phyloP scores from a whole-genome alignment of 768 basidiomycete genomes.

The Boletus coccyginus region DNA sequence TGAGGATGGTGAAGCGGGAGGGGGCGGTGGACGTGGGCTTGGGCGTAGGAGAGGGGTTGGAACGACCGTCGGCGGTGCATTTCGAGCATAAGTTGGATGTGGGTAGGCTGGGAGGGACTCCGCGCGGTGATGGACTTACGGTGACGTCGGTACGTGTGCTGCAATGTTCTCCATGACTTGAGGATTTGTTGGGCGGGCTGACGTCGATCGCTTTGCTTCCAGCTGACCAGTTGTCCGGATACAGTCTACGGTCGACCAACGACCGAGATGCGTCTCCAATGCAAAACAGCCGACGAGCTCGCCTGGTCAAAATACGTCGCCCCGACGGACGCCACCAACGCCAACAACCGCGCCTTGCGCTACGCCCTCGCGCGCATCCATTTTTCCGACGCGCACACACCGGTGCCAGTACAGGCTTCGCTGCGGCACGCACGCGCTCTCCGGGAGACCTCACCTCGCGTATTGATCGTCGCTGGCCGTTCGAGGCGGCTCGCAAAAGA shows the following conservation, averaged over 20 bases:
- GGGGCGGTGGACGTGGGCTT: constrained; percentile 16
- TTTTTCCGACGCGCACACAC: constrained; percentile 56
- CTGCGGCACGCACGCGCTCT: constrained; percentile 39
- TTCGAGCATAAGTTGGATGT: constrained; percentile 3
- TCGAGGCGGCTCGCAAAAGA: constrained; percentile 72
- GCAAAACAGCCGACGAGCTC: constrained; percentile 82
- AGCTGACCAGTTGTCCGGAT: constrained; percentile 51
- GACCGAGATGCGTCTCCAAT: constrained; percentile 67
- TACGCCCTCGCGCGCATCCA: constrained; percentile 54
- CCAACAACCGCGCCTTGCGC: constrained; percentile 11
- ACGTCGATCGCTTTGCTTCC: no score
- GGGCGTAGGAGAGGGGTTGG: constrained; percentile 15
- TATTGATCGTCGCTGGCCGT: constrained; percentile 71
- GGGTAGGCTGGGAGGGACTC: no score
- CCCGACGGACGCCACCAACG: constrained; percentile 3
- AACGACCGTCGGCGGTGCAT: constrained; percentile 25
- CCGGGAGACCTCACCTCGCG: constrained; percentile 32
- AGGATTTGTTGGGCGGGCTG: background rate
- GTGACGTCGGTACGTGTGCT: constrained; percentile 8
- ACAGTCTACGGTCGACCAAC: constrained; percentile 66
- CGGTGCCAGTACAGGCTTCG: constrained; percentile 59
- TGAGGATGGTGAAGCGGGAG: constrained; percentile 58
- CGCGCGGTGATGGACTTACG: background rate
- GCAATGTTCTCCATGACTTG: background rate
- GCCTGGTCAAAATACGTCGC: constrained; percentile 64